Conservation (phyloP, 768 basidiomycete species). For the Mycena maculata region DNA sequence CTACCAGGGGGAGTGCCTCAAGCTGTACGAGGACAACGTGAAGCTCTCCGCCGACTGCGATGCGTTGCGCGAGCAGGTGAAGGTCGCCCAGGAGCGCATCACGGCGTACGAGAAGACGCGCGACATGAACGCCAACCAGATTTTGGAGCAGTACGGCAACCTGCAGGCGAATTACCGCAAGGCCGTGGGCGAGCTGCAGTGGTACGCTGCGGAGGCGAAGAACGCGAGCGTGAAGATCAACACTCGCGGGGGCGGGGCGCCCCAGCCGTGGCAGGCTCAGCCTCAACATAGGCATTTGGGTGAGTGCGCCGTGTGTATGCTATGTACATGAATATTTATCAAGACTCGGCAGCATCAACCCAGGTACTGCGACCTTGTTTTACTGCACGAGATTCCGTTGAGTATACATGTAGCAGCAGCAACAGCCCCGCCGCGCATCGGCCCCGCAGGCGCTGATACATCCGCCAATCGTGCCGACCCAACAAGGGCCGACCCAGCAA, state of each 20-base stretch:
- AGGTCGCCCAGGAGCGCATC: neutral
- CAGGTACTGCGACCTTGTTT: constrained; percentile 2
- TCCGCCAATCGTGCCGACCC: neutral
- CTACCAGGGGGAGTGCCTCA: constrained; percentile 42
- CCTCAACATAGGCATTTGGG: neutral
- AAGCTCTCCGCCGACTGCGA: constrained; percentile 33
- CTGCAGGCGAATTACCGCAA: constrained; percentile 1
- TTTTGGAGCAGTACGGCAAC: neutral
- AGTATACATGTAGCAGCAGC: neutral
- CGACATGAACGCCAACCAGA: neutral
- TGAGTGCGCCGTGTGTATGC: too few relatives aligned
- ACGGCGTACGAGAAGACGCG: neutral
- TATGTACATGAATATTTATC: too few relatives aligned
- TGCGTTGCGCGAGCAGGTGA: neutral
- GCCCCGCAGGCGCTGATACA: neutral
- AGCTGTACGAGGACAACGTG: constrained; percentile 53
- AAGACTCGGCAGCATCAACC: too few relatives aligned
- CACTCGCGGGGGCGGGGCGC: neutral
- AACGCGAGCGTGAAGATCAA: neutral
- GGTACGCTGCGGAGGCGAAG: neutral
- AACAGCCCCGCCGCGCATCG: constrained; percentile 7
- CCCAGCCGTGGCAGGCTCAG: neutral
- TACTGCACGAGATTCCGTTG: neutral
- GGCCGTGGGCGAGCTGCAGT: neutral
- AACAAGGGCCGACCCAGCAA: too few relatives aligned